Percentiles rank a stretch among this genome's conserved stretches.
Evolutionary conservation across 371 early-diverging fungal genomes (phyloP).

Genomic region (Apophysomyces elegans): DNA sequence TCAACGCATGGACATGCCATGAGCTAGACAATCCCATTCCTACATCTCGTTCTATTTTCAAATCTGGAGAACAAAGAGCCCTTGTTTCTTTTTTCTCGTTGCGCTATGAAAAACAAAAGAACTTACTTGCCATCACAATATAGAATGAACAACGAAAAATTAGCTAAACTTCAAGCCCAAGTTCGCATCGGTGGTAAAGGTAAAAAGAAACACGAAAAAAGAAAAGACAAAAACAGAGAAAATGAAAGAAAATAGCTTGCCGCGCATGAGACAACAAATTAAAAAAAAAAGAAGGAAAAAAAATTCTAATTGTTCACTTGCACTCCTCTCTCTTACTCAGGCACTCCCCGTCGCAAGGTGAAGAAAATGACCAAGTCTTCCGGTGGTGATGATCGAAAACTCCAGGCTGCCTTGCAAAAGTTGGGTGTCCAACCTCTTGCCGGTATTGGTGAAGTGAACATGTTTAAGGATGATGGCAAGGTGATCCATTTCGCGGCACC

Average conservation of each 20-base stretch:
- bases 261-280: too few relatives aligned
- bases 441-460: constrained; percentile 95
- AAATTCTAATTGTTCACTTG: neutral
- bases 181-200: constrained; percentile 95
- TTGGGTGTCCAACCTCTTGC: constrained; percentile 82
- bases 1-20: too few relatives aligned
- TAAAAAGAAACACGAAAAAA: constrained; percentile 16
- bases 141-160: constrained; percentile 93
- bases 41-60: too few relatives aligned
- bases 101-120: neutral
- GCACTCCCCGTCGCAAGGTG: constrained; percentile 90
- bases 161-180: constrained; percentile 90
- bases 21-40: too few relatives aligned
- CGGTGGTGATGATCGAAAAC: constrained; percentile 87
- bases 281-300: too few relatives aligned
- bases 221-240: neutral
- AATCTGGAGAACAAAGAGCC: too few relatives aligned
- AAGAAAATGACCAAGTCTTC: constrained; percentile 60
- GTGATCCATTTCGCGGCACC: constrained; percentile 90
- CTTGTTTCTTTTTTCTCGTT: too few relatives aligned
- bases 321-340: constrained; percentile 34
- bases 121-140: neutral
- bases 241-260: neutral
- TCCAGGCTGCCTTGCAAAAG: constrained; percentile 86
- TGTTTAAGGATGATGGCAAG: constrained; percentile 92